These are phyloP conservation scores for Aspergillus aculeatinus DNA, from an alignment of 2,329 filamentous ascomycete genomes.

Conservation along the genomic window DNA sequence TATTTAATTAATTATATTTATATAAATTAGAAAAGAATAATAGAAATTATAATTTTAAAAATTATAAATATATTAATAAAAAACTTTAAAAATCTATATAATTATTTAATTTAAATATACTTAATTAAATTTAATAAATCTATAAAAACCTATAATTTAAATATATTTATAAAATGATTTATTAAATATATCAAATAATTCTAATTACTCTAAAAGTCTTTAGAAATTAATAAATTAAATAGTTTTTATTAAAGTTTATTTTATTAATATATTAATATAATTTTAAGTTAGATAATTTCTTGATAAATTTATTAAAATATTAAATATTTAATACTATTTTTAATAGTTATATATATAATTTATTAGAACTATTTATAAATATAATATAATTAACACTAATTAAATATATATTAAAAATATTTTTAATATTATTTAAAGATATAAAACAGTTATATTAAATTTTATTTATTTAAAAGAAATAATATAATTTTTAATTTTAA, in stretches of 20 bases:
- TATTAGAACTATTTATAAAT: not conserved
- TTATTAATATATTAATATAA: not conserved
- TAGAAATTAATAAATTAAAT: not conserved
- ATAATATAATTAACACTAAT: not conserved
- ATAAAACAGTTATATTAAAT: not conserved
- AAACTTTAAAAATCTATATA: too few relatives aligned
- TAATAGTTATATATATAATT: not conserved
- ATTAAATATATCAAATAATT: not conserved
- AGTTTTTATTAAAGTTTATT: not conserved
- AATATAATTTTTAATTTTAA: not conserved
- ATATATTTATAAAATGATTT: not conserved
- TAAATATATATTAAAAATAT: not conserved
- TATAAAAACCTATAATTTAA: not conserved
- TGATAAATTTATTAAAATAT: not conserved
- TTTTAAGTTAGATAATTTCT: not conserved
- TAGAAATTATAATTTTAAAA: too few relatives aligned
- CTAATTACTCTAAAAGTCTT: not conserved
- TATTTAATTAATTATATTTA: too few relatives aligned
- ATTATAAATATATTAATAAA: too few relatives aligned
- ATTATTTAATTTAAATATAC: not conserved
- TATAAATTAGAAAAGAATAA: too few relatives aligned
- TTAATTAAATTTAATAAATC: not conserved
- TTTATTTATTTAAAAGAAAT: not conserved
- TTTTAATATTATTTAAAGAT: not conserved
- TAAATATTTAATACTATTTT: not conserved